A percentile compares a stretch with the other conserved stretches of the same genome.
phyloP scores from a whole-genome alignment of 116 monocot species.

The Iris pallida region DNA sequence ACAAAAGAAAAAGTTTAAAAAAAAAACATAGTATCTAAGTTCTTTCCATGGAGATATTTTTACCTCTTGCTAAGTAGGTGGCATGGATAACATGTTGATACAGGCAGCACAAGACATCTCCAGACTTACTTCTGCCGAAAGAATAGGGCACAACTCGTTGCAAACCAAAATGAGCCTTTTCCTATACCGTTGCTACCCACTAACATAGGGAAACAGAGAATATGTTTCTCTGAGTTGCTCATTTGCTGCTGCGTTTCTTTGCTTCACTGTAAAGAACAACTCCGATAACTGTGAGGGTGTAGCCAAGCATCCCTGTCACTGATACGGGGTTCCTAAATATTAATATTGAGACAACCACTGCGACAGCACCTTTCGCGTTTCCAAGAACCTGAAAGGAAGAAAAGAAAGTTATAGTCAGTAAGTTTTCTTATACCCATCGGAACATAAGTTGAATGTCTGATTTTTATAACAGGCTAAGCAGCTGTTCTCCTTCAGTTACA shows the following conservation, averaged over 20 bases:
- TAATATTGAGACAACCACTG: slow-evolving; percentile 68
- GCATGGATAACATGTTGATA: slow-evolving; percentile 1
- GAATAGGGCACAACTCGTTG: neutral
- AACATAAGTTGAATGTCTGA: neutral
- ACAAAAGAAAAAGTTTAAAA: neutral
- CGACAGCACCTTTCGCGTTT: slow-evolving; percentile 74
- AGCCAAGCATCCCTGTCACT: slow-evolving; percentile 74
- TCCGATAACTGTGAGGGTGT: slow-evolving; percentile 58
- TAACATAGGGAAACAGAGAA: neutral
- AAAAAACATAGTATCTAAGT: neutral
- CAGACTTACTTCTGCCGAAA: neutral
- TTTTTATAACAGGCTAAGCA: too few species aligned
- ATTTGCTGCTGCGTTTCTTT: slow-evolving; percentile 66
- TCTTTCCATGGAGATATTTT: slow-evolving; percentile 2
- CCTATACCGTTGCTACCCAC: neutral
- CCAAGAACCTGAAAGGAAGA: slow-evolving; percentile 52
- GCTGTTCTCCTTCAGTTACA: too few species aligned
- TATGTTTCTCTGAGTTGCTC: neutral
- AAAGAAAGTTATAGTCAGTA: neutral
- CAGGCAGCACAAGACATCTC: neutral
- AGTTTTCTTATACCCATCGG: neutral
- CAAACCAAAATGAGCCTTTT: neutral
- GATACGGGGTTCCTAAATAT: slow-evolving; percentile 77
- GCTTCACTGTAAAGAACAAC: slow-evolving; percentile 71
- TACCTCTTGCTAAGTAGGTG: neutral